Conservation (phyloP, 2,329 filamentous ascomycete species). For the Colletotrichum plurivorum region DNA sequence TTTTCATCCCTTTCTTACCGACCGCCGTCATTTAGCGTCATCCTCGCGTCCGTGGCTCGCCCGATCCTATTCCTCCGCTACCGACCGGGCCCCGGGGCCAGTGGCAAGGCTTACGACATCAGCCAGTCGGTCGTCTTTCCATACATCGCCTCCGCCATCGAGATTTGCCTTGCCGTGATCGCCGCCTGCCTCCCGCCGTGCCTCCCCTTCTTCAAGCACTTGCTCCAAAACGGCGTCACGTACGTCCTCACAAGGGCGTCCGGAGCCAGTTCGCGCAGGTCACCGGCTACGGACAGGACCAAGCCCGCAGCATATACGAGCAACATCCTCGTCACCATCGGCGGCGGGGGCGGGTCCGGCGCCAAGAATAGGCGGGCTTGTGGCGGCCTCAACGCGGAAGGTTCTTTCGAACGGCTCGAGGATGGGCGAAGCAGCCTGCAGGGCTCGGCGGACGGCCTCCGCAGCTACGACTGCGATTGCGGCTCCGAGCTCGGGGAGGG, state of each 20-base stretch:
- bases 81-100: neutral
- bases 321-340: slow-evolving; percentile 1
- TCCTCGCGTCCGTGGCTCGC: slow-evolving; percentile 4
- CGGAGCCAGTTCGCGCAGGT: neutral
- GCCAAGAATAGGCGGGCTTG: neutral
- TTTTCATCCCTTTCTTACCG: neutral
- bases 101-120: neutral
- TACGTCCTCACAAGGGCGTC: neutral
- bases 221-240: neutral
- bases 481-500: neutral
- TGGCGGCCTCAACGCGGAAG: neutral
- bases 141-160: slow-evolving; percentile 4
- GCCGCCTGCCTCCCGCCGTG: slow-evolving; percentile 7
- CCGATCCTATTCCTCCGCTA: neutral
- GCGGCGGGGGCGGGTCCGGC: neutral
- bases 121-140: slow-evolving; percentile 7
- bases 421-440: neutral
- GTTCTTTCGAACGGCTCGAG: neutral
- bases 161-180: slow-evolving; percentile 11
- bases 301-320: neutral
- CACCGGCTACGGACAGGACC: neutral
- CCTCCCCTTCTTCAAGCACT: neutral
- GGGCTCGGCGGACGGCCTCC: neutral
- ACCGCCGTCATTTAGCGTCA: neutral
- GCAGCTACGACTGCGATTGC: neutral